phyloP scores from a whole-genome alignment of 164 flowering plant species.

The Malania oleifera region DNA sequence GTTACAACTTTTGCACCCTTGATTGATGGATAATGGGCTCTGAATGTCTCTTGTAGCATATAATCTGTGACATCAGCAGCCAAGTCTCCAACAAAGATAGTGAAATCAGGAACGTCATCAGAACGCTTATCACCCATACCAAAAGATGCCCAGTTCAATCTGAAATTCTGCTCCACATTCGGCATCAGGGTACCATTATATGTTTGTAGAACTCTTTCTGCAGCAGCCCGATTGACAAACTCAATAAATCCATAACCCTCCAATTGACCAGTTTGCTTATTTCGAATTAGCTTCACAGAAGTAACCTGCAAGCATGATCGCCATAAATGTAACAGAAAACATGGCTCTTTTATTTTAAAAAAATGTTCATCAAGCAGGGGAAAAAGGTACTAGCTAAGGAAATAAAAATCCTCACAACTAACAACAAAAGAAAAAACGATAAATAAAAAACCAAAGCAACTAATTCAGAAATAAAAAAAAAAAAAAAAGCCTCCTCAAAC shows the following conservation, averaged over 20 bases:
- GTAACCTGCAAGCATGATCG: constrained; percentile 27
- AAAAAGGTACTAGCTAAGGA: too few species aligned
- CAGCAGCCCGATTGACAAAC: constrained; percentile 40
- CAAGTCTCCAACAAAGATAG: constrained; percentile 65
- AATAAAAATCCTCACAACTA: too few species aligned
- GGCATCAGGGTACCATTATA: constrained; percentile 49
- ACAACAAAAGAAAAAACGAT: too few species aligned
- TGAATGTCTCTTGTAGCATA: constrained; percentile 46
- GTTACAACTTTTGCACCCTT: constrained; percentile 68
- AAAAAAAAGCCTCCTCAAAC: too few species aligned
- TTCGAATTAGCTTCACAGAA: constrained; percentile 45
- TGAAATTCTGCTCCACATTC: constrained; percentile 40
- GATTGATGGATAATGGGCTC: constrained; percentile 34
- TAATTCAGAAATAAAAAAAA: too few species aligned
- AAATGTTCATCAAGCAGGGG: too few species aligned
- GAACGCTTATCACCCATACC: constrained; percentile 45
- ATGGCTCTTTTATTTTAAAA: too few species aligned
- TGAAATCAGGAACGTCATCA: constrained; percentile 44
- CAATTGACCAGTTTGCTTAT: constrained; percentile 43
- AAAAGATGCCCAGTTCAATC: constrained; percentile 58
- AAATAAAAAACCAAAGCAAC: too few species aligned
- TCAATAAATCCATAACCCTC: constrained; percentile 67
- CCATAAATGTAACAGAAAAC: too few species aligned
- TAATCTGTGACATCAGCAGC: constrained; percentile 62
- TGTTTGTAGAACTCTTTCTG: constrained; percentile 45